Evolutionary conservation across 1,284 basidiomycete species (phyloP), one percentile per base, ranked within the genome.

Genomic region (Coniophora puteana): DNA sequence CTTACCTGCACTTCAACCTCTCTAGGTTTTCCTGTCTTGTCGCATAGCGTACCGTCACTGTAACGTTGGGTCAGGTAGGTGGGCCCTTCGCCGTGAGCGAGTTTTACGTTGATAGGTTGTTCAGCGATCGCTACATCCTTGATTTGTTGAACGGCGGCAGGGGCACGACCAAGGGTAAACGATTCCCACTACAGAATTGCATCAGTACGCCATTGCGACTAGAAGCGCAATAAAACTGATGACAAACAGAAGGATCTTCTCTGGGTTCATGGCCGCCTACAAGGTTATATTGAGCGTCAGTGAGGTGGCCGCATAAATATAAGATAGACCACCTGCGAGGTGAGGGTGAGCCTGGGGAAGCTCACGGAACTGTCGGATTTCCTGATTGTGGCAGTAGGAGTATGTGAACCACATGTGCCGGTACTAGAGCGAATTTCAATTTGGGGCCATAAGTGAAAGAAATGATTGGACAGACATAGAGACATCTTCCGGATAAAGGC

Each of bases 361-460:
- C 65, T 90, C 89, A 57, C 85, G 84, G 69, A 95, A 95, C 66
- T 95, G 92, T 43, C 90, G 81, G 47, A 93, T 87, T 65, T 91
- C 80, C 45, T 80, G 76, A 65, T 89, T 87, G 66, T 93, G 92
- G 69, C 93, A 95, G 66, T 95, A 95, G 45, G 89, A 85, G 65
- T 95, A 96, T 30, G 93, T 96, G 68, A 95, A 96, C 93, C 93
- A 97, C 28, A 83, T 77, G 72, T 89, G 86, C 53, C 80, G 78
- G 61, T 86, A 83, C 87, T 90, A 54, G 49, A 46, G 53, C 40
- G 18, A 39, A 33, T 33, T 5, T 16, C 23, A 30, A 42, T 63
- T 33, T 49, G 44, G 48, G 39, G 17, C 37, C 47, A 40, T 51
- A 54, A 46, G 46, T 47, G 49, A 43, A 45, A 21, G 13, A 37